Percentiles rank a stretch among this genome's conserved stretches.
Evolutionary conservation across 1,139 yeast species (phyloP).

Genomic region (Arxiozyma bovina): DNA sequence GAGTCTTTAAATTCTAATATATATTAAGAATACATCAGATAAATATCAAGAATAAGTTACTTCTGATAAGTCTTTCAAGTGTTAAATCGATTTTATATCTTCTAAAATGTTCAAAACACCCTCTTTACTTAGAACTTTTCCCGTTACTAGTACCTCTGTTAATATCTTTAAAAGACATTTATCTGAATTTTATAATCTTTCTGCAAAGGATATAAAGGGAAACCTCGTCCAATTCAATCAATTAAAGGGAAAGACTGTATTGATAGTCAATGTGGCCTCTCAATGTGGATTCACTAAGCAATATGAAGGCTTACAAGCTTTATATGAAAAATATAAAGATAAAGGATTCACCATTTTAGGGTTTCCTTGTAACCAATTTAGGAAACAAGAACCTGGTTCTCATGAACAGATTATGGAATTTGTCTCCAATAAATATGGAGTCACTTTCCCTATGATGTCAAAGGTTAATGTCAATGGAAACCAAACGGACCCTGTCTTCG

Average conservation of each 20-base stretch:
- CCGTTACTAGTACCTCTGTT: background rate
- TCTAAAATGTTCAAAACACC: background rate
- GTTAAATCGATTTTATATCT: background rate
- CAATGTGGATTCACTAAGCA: slow-evolving; percentile 46
- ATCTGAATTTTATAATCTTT: slow-evolving; percentile 39
- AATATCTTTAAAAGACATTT: slow-evolving; percentile 1
- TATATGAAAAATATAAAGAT: slow-evolving; percentile 62
- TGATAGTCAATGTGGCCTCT: slow-evolving; percentile 79
- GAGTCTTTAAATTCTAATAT: too few species aligned
- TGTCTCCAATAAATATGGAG: slow-evolving; percentile 55
- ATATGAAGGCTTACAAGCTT: slow-evolving; percentile 63
- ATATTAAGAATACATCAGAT: too few species aligned
- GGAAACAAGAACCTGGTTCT: slow-evolving; percentile 66
- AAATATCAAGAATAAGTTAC: too few species aligned
- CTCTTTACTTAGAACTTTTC: background rate
- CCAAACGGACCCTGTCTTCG: slow-evolving; percentile 63
- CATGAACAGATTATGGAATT: slow-evolving; percentile 48
- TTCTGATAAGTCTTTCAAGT: too few species aligned
- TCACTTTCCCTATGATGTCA: slow-evolving; percentile 52
- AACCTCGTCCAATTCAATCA: slow-evolving; percentile 49
- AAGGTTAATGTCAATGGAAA: slow-evolving; percentile 80
- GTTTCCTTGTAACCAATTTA: slow-evolving; percentile 84
- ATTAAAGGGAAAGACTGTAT: slow-evolving; percentile 71
- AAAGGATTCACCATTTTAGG: slow-evolving; percentile 67
- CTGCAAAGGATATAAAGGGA: slow-evolving; percentile 43